phyloP scores from a whole-genome alignment of 2,329 filamentous ascomycete species.

The Trichophyton benhamiae region DNA sequence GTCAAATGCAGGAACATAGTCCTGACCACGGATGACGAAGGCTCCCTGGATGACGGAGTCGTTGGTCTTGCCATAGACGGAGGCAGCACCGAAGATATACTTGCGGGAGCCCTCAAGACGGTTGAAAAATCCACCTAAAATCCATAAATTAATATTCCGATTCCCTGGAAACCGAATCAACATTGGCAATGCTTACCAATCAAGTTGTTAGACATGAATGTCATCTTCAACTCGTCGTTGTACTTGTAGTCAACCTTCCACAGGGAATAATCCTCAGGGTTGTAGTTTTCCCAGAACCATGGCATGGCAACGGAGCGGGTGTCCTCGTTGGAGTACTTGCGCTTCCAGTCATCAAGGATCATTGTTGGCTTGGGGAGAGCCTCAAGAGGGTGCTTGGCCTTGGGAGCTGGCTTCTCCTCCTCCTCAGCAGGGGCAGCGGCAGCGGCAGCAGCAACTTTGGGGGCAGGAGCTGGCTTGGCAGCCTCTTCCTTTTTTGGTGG shows the following conservation, averaged over 20 bases:
- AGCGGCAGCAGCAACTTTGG: constrained; percentile 42
- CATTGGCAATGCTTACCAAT: constrained; percentile 46
- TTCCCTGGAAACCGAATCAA: neutral
- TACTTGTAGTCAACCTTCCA: constrained; percentile 98
- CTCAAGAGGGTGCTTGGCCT: constrained; percentile 95
- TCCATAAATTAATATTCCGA: neutral
- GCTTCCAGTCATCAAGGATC: constrained; percentile 94
- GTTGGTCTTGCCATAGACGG: constrained; percentile 81
- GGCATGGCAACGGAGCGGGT: constrained; percentile 69
- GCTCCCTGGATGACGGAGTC: constrained; percentile 85
- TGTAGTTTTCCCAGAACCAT: constrained; percentile 97
- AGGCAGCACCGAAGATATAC: constrained; percentile 85
- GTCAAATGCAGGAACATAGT: constrained; percentile 75
- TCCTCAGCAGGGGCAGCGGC: constrained; percentile 29
- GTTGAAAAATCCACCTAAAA: constrained; percentile 72
- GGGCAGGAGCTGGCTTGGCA: constrained; percentile 49
- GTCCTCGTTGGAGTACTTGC: constrained; percentile 94
- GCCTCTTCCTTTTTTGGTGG: constrained; percentile 59
- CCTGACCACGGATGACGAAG: constrained; percentile 88
- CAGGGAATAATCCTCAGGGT: constrained; percentile 89
- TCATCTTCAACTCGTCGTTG: constrained; percentile 91
- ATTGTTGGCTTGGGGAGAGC: constrained; percentile 66
- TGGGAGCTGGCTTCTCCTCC: constrained; percentile 56
- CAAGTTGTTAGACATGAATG: constrained; percentile 98
- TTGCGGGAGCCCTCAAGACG: constrained; percentile 97